Conservation (phyloP, 495 filamentous ascomycete genomes). For the Hyaloscypha finlandica region DNA sequence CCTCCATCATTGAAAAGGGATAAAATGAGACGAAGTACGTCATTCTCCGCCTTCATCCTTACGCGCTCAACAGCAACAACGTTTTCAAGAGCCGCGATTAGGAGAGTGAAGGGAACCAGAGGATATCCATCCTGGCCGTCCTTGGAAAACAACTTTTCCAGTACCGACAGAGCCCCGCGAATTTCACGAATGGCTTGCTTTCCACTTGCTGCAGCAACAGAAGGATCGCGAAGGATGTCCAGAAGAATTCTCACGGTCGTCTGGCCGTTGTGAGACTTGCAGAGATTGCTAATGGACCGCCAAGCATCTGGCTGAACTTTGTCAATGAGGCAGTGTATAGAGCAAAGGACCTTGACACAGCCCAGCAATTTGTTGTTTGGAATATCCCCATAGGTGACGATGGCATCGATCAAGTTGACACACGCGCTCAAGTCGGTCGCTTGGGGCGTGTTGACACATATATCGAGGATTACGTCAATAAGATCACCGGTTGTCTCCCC, state of each 20-base stretch:
- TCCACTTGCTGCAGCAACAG: conserved; percentile 44
- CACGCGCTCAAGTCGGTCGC: conserved; percentile 74
- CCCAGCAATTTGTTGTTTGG: conserved; percentile 65
- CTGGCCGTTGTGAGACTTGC: conserved; percentile 75
- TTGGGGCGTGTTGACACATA: conserved; percentile 75
- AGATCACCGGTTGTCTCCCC: conserved; percentile 66
- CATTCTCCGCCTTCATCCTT: conserved; percentile 53
- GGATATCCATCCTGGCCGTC: conserved; percentile 65
- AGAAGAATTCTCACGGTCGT: conserved; percentile 67
- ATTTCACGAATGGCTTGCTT: conserved; percentile 63
- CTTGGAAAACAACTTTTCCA: conserved; percentile 64
- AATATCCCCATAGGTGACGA: conserved; percentile 78
- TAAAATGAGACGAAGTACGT: conserved; percentile 56
- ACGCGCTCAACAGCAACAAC: conserved; percentile 54
- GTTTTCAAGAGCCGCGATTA: conserved; percentile 59
- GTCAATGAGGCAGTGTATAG: conserved; percentile 74
- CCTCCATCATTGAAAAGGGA: conserved; percentile 46
- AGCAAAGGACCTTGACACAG: conserved; percentile 79
- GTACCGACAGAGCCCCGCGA: conserved; percentile 67
- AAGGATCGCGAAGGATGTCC: conserved; percentile 58
- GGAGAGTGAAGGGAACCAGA: conserved; percentile 53
- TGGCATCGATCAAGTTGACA: conserved; percentile 73
- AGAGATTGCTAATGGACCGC: conserved; percentile 73
- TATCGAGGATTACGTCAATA: conserved; percentile 65
- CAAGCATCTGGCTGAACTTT: conserved; percentile 72